Evolutionary conservation across 495 filamentous ascomycete species (phyloP).

Genomic region (Lophiostoma macrostomum): DNA sequence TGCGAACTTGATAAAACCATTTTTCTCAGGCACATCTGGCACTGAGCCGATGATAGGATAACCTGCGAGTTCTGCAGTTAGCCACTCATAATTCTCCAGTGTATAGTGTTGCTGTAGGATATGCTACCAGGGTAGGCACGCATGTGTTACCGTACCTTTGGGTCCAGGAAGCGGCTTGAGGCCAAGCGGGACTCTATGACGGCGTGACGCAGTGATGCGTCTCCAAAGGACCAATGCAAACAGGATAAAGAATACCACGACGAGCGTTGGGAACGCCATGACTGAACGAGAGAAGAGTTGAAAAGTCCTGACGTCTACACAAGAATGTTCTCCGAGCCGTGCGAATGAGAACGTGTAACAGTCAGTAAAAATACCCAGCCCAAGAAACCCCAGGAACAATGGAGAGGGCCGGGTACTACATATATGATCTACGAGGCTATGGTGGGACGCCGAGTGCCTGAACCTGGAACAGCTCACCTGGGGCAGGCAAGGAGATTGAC

Average conservation of each 20-base stretch:
- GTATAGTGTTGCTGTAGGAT: neutral
- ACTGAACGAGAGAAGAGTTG: neutral
- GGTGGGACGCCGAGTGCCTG: constrained; percentile 18
- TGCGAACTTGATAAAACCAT: constrained; percentile 56
- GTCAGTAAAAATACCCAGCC: neutral
- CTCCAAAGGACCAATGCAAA: constrained; percentile 21
- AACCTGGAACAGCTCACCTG: neutral
- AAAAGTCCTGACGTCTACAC: neutral
- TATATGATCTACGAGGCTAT: constrained; percentile 16
- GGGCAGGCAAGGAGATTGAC: neutral
- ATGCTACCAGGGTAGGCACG: neutral
- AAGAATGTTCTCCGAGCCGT: neutral
- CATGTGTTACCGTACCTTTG: constrained; percentile 32
- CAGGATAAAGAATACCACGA: constrained; percentile 12
- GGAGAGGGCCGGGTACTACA: constrained; percentile 7
- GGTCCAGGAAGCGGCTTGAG: constrained; percentile 40
- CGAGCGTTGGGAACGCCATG: constrained; percentile 31
- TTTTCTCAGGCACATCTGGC: constrained; percentile 53
- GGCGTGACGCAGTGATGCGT: constrained; percentile 14
- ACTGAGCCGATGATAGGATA: constrained; percentile 56
- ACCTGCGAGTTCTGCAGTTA: constrained; percentile 19
- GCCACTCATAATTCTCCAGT: neutral
- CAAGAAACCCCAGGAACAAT: neutral
- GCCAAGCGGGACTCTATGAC: constrained; percentile 28
- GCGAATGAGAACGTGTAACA: neutral